Base-by-base conservation (phyloP, 1,139 yeast species). In the Candida sp. region DNA sequence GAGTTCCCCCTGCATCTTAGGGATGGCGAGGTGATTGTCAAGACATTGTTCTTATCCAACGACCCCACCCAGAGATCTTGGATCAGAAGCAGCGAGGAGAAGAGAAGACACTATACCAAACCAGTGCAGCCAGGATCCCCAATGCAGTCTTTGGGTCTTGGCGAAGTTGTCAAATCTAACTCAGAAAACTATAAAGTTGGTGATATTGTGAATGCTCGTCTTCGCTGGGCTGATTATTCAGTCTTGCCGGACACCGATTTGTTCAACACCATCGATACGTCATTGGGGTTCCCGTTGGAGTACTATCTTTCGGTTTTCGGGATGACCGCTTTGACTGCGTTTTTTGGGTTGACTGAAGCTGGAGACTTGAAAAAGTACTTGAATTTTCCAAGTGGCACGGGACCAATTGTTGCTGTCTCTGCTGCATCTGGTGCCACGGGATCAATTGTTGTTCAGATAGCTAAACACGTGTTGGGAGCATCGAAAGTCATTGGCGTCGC, bases 391-490 rank as follows among this genome's bases (percentile, higher is more conserved):
- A 68, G 69, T 42, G 75, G 71, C 28, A 61, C 63, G 39, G 75
- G 76, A 52, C 66, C 63, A 11, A 65, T 73, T 7, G 78, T 83
- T 49, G 65, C 83, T 44, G 74, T 86, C 34, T 81, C 88, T 28
- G 90, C 89, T 52, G 91, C 91, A 26, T 81, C 88, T 6, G 80
- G 92, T 54, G 90, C 90, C 28, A 86, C 86, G 34, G 91, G 92
- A 30, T 75, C 84, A n/a, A 67, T 78, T 50, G 84, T 75, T 34
- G 81, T 84, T 40, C 90, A 85, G 65, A 61, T 85, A 30, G 86
- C 90, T 45, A 75, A 83, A 55, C 70, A 80, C 49, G 63, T 82
- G 11, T 72, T 80, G 59, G 81, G 81, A 44, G 86, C 86, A 33
- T 68, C 73, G 48, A 80, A 75, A 56, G 87, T 86, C 34, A 75